Evolutionary conservation across 2,329 filamentous ascomycete species (phyloP).

Genomic region (Chrysosporium keratinophilum): DNA sequence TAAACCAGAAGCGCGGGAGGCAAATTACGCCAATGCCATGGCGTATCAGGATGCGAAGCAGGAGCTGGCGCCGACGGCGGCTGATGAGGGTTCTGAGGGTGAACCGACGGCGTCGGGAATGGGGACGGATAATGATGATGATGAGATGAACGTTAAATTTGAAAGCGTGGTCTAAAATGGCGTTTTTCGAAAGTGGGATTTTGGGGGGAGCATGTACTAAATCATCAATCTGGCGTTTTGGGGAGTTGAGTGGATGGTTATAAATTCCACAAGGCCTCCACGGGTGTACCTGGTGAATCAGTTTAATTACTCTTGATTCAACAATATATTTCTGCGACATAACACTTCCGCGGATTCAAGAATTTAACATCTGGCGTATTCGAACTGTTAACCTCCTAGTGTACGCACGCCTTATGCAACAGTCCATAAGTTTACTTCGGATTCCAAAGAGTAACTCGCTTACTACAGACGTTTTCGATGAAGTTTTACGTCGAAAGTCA

Average conservation of each 20-base stretch:
- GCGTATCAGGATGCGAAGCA: constrained; percentile 42
- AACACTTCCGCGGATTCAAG: too few relatives aligned
- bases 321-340: background rate
- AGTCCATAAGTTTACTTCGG: too few relatives aligned
- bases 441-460: too few relatives aligned
- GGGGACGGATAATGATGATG: constrained; percentile 51
- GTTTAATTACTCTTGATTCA: background rate
- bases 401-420: too few relatives aligned
- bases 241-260: background rate
- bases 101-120: constrained; percentile 41
- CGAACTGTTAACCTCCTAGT: too few relatives aligned
- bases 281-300: background rate
- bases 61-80: constrained; percentile 39
- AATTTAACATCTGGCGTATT: too few relatives aligned
- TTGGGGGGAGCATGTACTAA: background rate
- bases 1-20: constrained; percentile 56
- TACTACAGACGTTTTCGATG: too few relatives aligned
- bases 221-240: background rate
- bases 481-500: too few relatives aligned
- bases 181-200: background rate
- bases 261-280: background rate
- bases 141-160: constrained; percentile 62
- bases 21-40: constrained; percentile 37
- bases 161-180: constrained; percentile 55
- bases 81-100: constrained; percentile 44